A percentile compares a stretch with the other conserved stretches of the same genome.
Conservation (phyloP, 768 basidiomycete species). For the Boletus coccyginus region DNA sequence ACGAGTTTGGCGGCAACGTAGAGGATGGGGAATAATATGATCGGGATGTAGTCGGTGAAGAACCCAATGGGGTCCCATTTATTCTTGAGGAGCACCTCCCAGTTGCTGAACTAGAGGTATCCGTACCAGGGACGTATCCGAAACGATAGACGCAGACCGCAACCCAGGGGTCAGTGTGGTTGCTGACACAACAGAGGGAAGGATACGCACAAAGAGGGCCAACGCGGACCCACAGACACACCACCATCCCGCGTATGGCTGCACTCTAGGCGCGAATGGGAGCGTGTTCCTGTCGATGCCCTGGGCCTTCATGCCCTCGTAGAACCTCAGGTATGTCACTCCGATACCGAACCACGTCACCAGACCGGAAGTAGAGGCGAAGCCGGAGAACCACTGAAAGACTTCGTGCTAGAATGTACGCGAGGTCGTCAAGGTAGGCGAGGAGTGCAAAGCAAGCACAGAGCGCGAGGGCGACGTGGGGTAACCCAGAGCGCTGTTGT, state of each 20-base stretch:
- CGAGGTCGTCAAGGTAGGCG: slow-evolving; percentile 40
- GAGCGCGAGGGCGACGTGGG: slow-evolving; percentile 37
- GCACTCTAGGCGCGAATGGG: slow-evolving; percentile 42
- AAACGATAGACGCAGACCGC: too few species aligned
- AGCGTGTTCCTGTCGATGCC: slow-evolving; percentile 45
- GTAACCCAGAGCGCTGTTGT: slow-evolving; percentile 40
- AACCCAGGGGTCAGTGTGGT: not conserved
- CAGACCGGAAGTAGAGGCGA: slow-evolving; percentile 38
- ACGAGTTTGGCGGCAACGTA: slow-evolving; percentile 32
- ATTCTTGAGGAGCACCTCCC: slow-evolving; percentile 36
- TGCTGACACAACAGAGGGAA: not conserved
- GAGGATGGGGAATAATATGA: slow-evolving; percentile 45
- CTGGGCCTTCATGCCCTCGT: slow-evolving; percentile 45
- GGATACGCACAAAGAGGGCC: slow-evolving; percentile 34
- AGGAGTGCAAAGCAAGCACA: slow-evolving; percentile 33
- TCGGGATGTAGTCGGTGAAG: slow-evolving; percentile 41
- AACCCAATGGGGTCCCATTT: slow-evolving; percentile 38
- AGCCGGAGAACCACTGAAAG: slow-evolving; percentile 40
- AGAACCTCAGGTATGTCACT: slow-evolving; percentile 46
- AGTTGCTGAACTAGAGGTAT: slow-evolving; percentile 43
- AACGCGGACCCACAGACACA: slow-evolving; percentile 25
- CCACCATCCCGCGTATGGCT: slow-evolving; percentile 42
- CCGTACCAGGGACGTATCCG: too few species aligned
- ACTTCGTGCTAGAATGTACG: slow-evolving; percentile 35
- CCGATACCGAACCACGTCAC: slow-evolving; percentile 45